Conservation (phyloP, 177 flowering plant species). For the Vitis hybrid region DNA sequence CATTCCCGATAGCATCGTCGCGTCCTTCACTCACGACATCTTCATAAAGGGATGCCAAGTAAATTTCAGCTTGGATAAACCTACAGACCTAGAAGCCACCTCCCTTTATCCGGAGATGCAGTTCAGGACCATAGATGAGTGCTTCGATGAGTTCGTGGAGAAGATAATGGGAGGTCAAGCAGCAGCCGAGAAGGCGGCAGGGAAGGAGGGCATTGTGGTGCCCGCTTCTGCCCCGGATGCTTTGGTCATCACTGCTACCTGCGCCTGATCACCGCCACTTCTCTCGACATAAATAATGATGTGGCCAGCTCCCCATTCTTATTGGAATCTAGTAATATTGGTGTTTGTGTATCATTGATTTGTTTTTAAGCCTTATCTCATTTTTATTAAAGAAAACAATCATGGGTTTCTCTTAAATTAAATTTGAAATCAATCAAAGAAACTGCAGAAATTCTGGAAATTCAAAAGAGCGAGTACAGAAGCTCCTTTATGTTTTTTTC, state of each 20-base stretch:
- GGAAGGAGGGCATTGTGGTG: neutral
- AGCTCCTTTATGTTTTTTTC: too few species aligned
- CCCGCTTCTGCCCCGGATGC: neutral
- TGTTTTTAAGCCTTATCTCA: too few species aligned
- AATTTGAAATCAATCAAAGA: too few species aligned
- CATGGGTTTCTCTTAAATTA: too few species aligned
- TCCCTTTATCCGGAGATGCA: slow-evolving; percentile 37
- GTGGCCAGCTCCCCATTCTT: too few species aligned
- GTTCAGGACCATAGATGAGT: slow-evolving; percentile 30
- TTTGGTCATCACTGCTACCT: neutral
- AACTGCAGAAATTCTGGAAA: too few species aligned
- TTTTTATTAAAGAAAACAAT: too few species aligned
- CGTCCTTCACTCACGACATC: slow-evolving; percentile 50
- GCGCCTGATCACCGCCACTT: neutral
- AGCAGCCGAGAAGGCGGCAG: neutral
- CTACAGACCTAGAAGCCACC: slow-evolving; percentile 23
- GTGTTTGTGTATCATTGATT: too few species aligned
- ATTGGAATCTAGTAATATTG: too few species aligned
- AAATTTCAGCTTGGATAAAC: slow-evolving; percentile 26
- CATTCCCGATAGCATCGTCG: slow-evolving; percentile 45
- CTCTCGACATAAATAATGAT: neutral
- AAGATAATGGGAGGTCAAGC: neutral
- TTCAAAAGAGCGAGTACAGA: too few species aligned
- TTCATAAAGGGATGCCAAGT: slow-evolving; percentile 53
- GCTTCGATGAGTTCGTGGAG: slow-evolving; percentile 30